Evolutionary conservation across 345 rosid genomes (phyloP).

Genomic region (Eucalyptus dawsonii): DNA sequence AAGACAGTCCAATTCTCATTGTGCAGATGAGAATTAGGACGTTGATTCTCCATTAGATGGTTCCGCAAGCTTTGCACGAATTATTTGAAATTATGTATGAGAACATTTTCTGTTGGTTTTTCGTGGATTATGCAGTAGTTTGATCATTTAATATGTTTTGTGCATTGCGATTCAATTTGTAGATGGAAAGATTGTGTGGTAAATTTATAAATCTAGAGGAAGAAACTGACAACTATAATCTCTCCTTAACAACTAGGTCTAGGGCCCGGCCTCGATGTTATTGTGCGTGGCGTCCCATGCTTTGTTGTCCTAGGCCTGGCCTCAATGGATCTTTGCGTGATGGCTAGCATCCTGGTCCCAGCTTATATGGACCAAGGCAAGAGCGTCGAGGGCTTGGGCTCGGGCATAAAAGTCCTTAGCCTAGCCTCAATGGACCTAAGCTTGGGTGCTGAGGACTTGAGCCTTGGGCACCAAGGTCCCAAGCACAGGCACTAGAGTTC

Average conservation of each 20-base stretch:
- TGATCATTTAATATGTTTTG: neutral
- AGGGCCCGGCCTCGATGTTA: neutral
- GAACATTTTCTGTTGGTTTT: neutral
- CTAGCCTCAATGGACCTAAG: neutral
- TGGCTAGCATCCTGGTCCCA: neutral
- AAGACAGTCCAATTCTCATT: neutral
- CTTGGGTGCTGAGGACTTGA: accelerated
- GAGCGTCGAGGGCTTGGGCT: accelerated
- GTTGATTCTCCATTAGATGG: neutral
- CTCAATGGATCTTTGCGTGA: accelerated
- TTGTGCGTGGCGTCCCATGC: accelerated
- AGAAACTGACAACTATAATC: neutral
- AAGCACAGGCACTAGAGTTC: accelerated
- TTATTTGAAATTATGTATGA: neutral
- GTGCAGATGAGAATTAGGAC: neutral
- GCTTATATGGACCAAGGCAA: neutral
- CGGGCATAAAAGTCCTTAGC: accelerated
- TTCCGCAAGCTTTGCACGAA: neutral
- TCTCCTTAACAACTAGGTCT: neutral
- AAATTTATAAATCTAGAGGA: neutral
- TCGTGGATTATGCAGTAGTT: neutral
- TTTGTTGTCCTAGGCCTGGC: accelerated
- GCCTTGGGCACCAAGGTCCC: neutral
- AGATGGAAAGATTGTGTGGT: neutral
- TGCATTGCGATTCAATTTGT: neutral